phyloP scores from a whole-genome alignment of 116 monocot species.

The Zostera marina region DNA sequence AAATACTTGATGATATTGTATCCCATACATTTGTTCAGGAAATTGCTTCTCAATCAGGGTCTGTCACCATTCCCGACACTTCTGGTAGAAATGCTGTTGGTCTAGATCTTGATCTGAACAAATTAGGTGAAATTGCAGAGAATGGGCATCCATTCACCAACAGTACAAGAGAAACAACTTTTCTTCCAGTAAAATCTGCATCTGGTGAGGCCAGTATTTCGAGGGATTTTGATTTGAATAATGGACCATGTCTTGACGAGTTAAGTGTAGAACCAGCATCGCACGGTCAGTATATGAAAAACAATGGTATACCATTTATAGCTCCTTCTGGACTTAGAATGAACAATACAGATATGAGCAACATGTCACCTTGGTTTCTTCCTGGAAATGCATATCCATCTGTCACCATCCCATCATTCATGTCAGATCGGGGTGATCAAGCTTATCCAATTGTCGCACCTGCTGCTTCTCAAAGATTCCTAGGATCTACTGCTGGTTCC shows the following conservation, averaged over 20 bases:
- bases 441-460: slow-evolving; percentile 50
- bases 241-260: slow-evolving; percentile 64
- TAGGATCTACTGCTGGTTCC: slow-evolving; percentile 23
- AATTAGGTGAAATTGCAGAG: slow-evolving; percentile 48
- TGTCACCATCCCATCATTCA: slow-evolving; percentile 51
- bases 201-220: slow-evolving; percentile 22
- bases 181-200: slow-evolving; percentile 12
- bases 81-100: slow-evolving; percentile 21
- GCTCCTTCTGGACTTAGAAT: slow-evolving; percentile 45
- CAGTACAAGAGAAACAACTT: slow-evolving; percentile 20
- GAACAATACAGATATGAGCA: slow-evolving; percentile 59
- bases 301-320: slow-evolving; percentile 24
- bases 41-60: slow-evolving; percentile 21
- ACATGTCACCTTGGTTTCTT: slow-evolving; percentile 62
- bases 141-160: slow-evolving; percentile 26
- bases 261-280: slow-evolving; percentile 18
- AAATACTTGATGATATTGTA: slow-evolving; percentile 40
- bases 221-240: slow-evolving; percentile 82
- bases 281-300: slow-evolving; percentile 21
- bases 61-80: slow-evolving; percentile 15
- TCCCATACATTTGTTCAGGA: slow-evolving; percentile 30
- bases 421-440: slow-evolving; percentile 56
- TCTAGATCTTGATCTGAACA: slow-evolving; percentile 82
- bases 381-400: slow-evolving; percentile 41
- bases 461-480: slow-evolving; percentile 39